These are phyloP conservation scores for Coix lacrymajobi DNA, from an alignment of 176 grass and related monocot species.

Conservation along the genomic window DNA sequence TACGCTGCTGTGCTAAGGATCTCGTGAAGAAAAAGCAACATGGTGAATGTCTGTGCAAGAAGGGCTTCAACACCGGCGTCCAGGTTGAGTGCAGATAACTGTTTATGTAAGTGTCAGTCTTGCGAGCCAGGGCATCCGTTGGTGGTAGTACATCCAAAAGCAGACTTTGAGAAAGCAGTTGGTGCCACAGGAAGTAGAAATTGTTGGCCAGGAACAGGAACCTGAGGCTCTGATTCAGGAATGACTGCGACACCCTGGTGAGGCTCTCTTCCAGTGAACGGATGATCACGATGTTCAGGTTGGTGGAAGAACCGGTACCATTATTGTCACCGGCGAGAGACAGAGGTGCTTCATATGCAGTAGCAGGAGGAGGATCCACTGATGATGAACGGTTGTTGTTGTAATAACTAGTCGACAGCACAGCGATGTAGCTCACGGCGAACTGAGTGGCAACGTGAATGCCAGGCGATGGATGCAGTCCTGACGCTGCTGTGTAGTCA, in stretches of 20 bases:
- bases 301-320: neutral
- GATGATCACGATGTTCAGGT: neutral
- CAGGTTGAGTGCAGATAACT: neutral
- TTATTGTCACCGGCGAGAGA: neutral
- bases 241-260: neutral
- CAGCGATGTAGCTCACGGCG: neutral
- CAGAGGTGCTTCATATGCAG: neutral
- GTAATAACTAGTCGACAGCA: neutral
- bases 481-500: neutral
- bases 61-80: neutral
- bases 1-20: neutral
- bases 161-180: neutral
- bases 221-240: neutral
- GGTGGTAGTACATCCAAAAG: neutral
- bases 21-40: neutral
- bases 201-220: neutral
- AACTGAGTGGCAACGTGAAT: neutral
- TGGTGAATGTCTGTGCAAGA: neutral
- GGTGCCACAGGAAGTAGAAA: neutral
- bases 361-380: neutral
- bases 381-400: too few relatives aligned
- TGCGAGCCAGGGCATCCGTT: neutral
- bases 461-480: neutral
- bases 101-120: neutral
- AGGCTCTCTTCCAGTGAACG: neutral